These are phyloP conservation scores for Termitomyces sp. DNA, from an alignment of 768 basidiomycete genomes.

Conservation along the genomic window DNA sequence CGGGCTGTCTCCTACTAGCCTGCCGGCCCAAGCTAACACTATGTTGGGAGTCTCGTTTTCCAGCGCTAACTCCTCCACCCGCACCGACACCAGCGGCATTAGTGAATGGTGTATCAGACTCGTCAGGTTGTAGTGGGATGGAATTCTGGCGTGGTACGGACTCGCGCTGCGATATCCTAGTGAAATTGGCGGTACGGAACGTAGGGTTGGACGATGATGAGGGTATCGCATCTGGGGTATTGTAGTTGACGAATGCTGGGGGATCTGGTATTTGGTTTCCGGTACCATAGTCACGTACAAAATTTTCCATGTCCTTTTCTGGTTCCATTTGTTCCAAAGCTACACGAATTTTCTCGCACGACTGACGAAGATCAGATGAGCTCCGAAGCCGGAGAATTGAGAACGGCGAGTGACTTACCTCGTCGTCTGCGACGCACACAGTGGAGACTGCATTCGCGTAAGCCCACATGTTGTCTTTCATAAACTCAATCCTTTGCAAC, in stretches of 20 bases:
- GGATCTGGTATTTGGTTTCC: conserved; percentile 86
- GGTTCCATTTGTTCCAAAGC: conserved; percentile 87
- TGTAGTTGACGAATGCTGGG: conserved; percentile 81
- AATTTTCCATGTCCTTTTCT: conserved; percentile 81
- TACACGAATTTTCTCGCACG: conserved; percentile 84
- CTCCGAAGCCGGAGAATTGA: neutral
- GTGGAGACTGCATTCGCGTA: conserved; percentile 96
- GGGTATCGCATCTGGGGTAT: conserved; percentile 57
- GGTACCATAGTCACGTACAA: conserved; percentile 85
- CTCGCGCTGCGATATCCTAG: conserved; percentile 36
- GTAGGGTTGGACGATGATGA: conserved; percentile 51
- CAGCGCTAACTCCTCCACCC: conserved; percentile 37
- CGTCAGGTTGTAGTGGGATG: conserved; percentile 28
- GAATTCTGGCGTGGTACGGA: conserved; percentile 22
- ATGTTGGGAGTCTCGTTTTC: conserved; percentile 28
- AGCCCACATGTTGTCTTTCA: conserved; percentile 93
- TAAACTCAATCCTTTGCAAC: conserved; percentile 89
- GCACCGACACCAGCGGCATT: conserved; percentile 74
- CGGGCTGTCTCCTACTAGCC: conserved; percentile 19
- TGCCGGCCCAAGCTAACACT: conserved; percentile 24
- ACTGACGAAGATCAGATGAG: conserved; percentile 37
- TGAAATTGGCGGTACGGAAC: conserved; percentile 52
- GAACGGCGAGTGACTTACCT: conserved; percentile 44
- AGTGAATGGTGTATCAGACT: conserved; percentile 27
- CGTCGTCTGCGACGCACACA: conserved; percentile 92